phyloP scores from a whole-genome alignment of 2,329 filamentous ascomycete species.

The Cytospora piceae region DNA sequence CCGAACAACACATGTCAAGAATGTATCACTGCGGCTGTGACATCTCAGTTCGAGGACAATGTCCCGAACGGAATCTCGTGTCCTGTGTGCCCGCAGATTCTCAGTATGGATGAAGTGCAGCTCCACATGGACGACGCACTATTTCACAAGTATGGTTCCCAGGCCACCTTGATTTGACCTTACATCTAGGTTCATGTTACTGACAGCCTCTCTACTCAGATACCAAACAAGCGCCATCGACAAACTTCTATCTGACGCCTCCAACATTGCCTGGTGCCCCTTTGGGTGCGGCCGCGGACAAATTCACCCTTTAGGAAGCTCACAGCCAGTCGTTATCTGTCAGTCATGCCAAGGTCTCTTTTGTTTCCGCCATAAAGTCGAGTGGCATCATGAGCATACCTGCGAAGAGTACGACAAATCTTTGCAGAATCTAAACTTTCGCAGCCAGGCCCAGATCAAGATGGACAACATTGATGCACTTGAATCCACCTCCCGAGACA shows the following conservation, averaged over 20 bases:
- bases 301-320: background rate
- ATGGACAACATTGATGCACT: background rate
- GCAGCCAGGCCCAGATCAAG: background rate
- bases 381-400: constrained; percentile 1
- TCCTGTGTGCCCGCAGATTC: background rate
- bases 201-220: background rate
- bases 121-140: background rate
- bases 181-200: background rate
- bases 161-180: background rate
- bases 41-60: background rate
- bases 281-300: background rate
- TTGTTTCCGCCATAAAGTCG: background rate
- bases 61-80: background rate
- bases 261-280: constrained; percentile 2
- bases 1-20: constrained; percentile 1
- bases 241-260: background rate
- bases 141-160: background rate
- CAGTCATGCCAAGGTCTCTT: background rate
- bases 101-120: background rate
- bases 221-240: background rate
- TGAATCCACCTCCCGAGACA: background rate
- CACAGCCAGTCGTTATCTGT: background rate
- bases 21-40: background rate
- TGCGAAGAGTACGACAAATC: background rate
- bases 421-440: background rate